Percentiles rank a stretch among this genome's conserved stretches.
These are phyloP conservation scores for Collybia mongolica DNA, from an alignment of 768 basidiomycete species.

Conservation along the genomic window DNA sequence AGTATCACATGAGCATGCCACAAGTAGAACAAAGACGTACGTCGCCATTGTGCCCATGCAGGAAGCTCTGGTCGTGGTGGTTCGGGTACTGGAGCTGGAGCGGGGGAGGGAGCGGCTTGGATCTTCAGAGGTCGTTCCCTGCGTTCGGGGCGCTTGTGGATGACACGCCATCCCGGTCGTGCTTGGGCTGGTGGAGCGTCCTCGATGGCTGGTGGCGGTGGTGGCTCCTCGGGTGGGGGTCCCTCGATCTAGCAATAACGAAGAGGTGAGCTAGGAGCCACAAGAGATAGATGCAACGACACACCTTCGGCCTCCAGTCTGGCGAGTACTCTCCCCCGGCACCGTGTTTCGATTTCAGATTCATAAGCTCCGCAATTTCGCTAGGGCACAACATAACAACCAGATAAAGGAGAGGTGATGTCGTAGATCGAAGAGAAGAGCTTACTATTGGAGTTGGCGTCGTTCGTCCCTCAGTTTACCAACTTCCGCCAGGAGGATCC, in stretches of 20 bases:
- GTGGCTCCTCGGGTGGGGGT: slow-evolving; percentile 26
- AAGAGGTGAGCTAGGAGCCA: slow-evolving; percentile 4
- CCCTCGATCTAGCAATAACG: slow-evolving; percentile 23
- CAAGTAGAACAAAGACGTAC: slow-evolving; percentile 41
- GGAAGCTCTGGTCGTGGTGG: slow-evolving; percentile 56
- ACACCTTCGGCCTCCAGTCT: slow-evolving; percentile 68
- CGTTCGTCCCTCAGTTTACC: slow-evolving; percentile 79
- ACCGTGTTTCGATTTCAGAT: slow-evolving; percentile 79
- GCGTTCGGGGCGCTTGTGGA: slow-evolving; percentile 62
- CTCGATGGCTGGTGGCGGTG: slow-evolving; percentile 46
- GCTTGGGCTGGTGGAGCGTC: slow-evolving; percentile 47
- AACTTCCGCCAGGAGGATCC: slow-evolving; percentile 75
- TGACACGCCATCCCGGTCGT: slow-evolving; percentile 72
- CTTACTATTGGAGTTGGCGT: slow-evolving; percentile 74
- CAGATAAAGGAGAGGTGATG: neutral
- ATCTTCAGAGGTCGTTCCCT: slow-evolving; percentile 45
- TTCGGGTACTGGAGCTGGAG: slow-evolving; percentile 38
- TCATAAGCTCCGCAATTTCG: slow-evolving; percentile 84
- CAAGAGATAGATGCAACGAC: slow-evolving; percentile 12
- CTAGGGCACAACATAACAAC: slow-evolving; percentile 32
- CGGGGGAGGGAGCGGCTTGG: slow-evolving; percentile 36
- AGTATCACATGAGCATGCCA: neutral
- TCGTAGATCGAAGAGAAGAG: slow-evolving; percentile 12
- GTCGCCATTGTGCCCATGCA: slow-evolving; percentile 88
- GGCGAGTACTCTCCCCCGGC: slow-evolving; percentile 76